Base-by-base conservation (phyloP, 2,329 filamentous ascomycete genomes). In the Botrytis squamosa region DNA sequence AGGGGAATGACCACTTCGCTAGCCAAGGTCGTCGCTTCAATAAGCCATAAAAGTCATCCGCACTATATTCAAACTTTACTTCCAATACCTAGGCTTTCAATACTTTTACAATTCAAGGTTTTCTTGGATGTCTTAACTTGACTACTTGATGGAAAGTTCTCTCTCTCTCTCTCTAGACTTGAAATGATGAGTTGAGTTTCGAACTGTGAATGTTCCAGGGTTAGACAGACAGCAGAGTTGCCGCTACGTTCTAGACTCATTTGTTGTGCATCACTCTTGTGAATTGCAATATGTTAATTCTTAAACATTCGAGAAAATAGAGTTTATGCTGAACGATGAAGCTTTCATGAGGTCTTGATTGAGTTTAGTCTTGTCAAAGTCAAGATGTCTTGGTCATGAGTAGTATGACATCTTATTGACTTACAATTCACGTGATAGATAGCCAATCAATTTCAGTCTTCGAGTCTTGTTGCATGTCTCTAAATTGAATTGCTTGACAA, bases 81-180 rank as follows among this genome's bases (percentile, higher is more conserved):
- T 25, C 40, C 22, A 18, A n/a, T 42, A n/a, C 44, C 44, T 20
- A 22, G 18, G 7, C 22, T 22, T 8, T 18, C 36, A 4, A 40
- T 9, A 3, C 22, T 9, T 2, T n/a, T 7, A 3, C 8, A n/a
- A 1, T 12, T n/a, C 3, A 4, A 8, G 4, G 6, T 2, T 40
- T 18, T 40, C 0, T 42, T n/a, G 12, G 7, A n/a, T 38, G 8
- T 40, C 25, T n/a, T 20, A 42, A n/a, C 1, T 12, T 40, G n/a
- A 29, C 14, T 2, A 16, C 16, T 16, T 33, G n/a, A 18, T 29
- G 12, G n/a, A 18, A 33, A 33, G 52, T 9, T 18, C 52, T 55
- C n/a, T 55, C 12, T 29, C 29, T 29, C 29, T 10, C 14, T 60
- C 4, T 22, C 16, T 36, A 25, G 22, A 38, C 12, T 38, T 40